These are phyloP conservation scores for Hydnomerulius pinastri DNA, from an alignment of 768 basidiomycete species.

Conservation along the genomic window DNA sequence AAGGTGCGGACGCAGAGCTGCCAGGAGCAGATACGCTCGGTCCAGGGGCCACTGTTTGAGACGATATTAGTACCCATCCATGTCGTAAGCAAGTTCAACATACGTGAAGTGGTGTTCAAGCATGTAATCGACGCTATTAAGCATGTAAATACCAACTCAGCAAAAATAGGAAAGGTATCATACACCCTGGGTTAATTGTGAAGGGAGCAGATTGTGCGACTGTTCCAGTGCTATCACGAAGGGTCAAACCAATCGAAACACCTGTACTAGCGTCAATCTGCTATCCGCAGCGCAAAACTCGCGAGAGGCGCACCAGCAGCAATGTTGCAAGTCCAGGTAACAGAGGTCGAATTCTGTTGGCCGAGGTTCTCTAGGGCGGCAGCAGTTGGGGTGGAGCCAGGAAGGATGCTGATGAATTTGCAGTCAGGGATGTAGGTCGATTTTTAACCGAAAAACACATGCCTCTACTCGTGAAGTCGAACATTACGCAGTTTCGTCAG, in stretches of 20 bases:
- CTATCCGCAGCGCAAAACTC: background rate
- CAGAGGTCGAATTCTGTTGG: constrained; percentile 35
- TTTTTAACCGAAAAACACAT: background rate
- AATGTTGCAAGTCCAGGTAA: constrained; percentile 60
- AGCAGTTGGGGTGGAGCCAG: constrained; percentile 47
- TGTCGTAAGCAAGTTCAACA: constrained; percentile 17
- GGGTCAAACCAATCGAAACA: constrained; percentile 53
- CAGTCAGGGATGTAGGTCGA: background rate
- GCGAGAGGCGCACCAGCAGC: constrained; percentile 37
- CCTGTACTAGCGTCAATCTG: constrained; percentile 29
- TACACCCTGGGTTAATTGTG: constrained; percentile 51
- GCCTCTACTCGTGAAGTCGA: constrained; percentile 38
- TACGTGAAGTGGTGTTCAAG: constrained; percentile 27
- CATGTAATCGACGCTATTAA: constrained; percentile 38
- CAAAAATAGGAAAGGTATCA: constrained; percentile 22
- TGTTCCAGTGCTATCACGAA: constrained; percentile 63
- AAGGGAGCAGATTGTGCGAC: constrained; percentile 53
- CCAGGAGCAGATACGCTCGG: constrained; percentile 19
- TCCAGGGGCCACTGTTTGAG: constrained; percentile 22
- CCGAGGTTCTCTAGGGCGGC: constrained; percentile 50
- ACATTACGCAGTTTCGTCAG: background rate
- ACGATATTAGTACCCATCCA: constrained; percentile 15
- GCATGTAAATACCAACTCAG: constrained; percentile 12
- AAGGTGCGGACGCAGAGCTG: constrained; percentile 1
- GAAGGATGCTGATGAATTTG: constrained; percentile 47